phyloP scores from a whole-genome alignment of 2,329 filamentous ascomycete genomes.

The Calcarisporium arbuscula region DNA sequence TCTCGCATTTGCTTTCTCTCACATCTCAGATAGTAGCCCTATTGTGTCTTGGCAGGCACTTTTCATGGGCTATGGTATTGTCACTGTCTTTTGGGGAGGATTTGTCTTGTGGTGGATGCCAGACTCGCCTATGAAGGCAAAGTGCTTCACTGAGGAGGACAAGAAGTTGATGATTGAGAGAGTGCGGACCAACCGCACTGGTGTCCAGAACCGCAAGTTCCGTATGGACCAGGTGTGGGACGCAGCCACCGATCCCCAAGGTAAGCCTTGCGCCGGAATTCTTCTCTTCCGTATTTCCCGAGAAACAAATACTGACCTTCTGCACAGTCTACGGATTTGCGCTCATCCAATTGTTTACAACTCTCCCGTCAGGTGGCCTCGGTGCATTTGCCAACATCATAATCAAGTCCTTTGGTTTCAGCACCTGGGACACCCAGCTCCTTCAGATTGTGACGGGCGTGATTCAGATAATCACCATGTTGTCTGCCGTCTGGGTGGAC shows the following conservation, averaged over 20 bases:
- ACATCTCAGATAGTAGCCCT: slow-evolving; percentile 44
- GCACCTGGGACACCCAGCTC: slow-evolving; percentile 60
- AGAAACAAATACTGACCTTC: too few relatives aligned
- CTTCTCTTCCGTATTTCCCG: too few relatives aligned
- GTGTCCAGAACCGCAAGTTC: slow-evolving; percentile 49
- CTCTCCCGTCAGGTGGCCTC: slow-evolving; percentile 65
- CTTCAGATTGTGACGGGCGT: slow-evolving; percentile 69
- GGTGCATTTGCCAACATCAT: slow-evolving; percentile 71
- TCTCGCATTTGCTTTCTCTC: slow-evolving; percentile 57
- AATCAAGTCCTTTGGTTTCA: slow-evolving; percentile 63
- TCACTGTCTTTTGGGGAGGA: slow-evolving; percentile 57
- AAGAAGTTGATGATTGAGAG: slow-evolving; percentile 59
- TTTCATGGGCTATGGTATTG: slow-evolving; percentile 58
- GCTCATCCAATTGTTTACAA: slow-evolving; percentile 63
- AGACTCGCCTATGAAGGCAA: slow-evolving; percentile 65
- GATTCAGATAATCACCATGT: slow-evolving; percentile 65
- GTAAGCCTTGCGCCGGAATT: too few relatives aligned
- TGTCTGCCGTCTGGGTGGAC: slow-evolving; percentile 60
- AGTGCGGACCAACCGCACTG: slow-evolving; percentile 54
- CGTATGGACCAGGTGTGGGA: slow-evolving; percentile 40
- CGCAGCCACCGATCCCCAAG: slow-evolving; percentile 59
- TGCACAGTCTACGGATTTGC: slow-evolving; percentile 58
- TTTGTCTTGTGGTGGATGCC: slow-evolving; percentile 61
- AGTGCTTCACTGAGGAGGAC: slow-evolving; percentile 60
- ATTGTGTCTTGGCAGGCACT: slow-evolving; percentile 63